Percentiles rank a stretch among this genome's conserved stretches.
These are phyloP conservation scores for Salix purpurea DNA, from an alignment of 345 rosid genomes.

Conservation along the genomic window DNA sequence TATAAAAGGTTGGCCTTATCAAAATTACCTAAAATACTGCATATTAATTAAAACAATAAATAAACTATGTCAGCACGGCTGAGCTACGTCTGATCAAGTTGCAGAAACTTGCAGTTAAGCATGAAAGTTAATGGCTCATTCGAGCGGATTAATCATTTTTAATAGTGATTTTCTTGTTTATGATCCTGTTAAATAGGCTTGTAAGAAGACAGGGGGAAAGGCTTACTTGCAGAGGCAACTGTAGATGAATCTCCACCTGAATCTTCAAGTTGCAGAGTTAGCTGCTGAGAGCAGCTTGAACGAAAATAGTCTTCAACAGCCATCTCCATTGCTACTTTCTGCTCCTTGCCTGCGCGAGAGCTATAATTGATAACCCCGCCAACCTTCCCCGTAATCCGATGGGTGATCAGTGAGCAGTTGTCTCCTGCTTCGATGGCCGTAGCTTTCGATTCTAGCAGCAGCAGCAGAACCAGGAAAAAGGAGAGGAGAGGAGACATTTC, in stretches of 20 bases:
- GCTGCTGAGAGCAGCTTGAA: slow-evolving; percentile 2
- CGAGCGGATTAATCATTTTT: neutral
- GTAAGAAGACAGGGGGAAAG: no score
- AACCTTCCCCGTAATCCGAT: neutral
- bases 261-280: neutral
- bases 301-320: slow-evolving; percentile 7
- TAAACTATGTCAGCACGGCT: no score
- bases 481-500: no score
- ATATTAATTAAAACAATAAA: no score
- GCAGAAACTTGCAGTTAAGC: no score
- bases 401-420: neutral
- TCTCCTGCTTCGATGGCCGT: neutral
- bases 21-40: no score
- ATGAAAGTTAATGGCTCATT: no score
- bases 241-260: neutral
- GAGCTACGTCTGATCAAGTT: no score
- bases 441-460: no score
- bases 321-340: slow-evolving; percentile 21
- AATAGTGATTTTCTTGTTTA: neutral
- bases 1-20: no score
- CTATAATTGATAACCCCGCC: slow-evolving; percentile 6
- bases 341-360: slow-evolving; percentile 16
- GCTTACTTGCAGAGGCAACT: neutral
- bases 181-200: neutral
- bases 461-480: no score